A percentile compares a stretch with the other conserved stretches of the same genome.
Evolutionary conservation across 192 early-diverging fungal genomes (phyloP).

Genomic region (Backusella tarrabulga): DNA sequence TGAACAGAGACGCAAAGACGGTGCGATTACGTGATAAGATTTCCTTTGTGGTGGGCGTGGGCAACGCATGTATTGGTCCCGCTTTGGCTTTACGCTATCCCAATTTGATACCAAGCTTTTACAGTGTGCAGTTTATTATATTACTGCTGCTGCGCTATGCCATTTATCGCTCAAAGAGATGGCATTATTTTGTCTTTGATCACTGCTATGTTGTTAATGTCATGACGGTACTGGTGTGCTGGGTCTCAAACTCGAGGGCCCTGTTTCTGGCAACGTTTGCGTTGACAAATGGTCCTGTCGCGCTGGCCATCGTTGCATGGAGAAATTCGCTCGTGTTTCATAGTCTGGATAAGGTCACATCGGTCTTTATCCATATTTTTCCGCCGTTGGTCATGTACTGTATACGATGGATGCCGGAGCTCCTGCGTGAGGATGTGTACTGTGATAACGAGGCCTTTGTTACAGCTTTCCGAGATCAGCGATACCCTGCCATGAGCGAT

Average conservation of each 20-base stretch:
- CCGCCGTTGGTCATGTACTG: conserved; percentile 57
- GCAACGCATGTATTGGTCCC: conserved; percentile 61
- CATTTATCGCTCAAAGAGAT: conserved; percentile 52
- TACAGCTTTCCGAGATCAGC: conserved; percentile 30
- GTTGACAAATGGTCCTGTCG: conserved; percentile 59
- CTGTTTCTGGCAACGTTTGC: conserved; percentile 21
- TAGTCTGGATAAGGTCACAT: conserved; percentile 68
- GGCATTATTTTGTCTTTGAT: conserved; percentile 64
- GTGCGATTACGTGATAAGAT: conserved; percentile 59
- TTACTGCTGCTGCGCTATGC: conserved; percentile 48
- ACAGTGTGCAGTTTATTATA: conserved; percentile 43
- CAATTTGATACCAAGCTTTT: conserved; percentile 55
- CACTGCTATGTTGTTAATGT: conserved; percentile 61
- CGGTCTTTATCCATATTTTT: conserved; percentile 62
- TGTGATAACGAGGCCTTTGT: conserved; percentile 21
- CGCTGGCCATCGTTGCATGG: conserved; percentile 67
- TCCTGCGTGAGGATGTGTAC: conserved; percentile 8
- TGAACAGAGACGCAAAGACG: conserved; percentile 41
- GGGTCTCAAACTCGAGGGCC: too few species aligned
- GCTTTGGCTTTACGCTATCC: conserved; percentile 48
- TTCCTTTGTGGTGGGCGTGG: conserved; percentile 64
- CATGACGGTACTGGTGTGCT: conserved; percentile 34
- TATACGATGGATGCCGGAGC: conserved; percentile 55
- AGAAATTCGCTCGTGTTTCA: conserved; percentile 56
- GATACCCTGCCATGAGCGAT: conserved; percentile 47